Conservation (phyloP, 176 grass and related monocot genomes). For the Echinochloa phyllopogon region DNA sequence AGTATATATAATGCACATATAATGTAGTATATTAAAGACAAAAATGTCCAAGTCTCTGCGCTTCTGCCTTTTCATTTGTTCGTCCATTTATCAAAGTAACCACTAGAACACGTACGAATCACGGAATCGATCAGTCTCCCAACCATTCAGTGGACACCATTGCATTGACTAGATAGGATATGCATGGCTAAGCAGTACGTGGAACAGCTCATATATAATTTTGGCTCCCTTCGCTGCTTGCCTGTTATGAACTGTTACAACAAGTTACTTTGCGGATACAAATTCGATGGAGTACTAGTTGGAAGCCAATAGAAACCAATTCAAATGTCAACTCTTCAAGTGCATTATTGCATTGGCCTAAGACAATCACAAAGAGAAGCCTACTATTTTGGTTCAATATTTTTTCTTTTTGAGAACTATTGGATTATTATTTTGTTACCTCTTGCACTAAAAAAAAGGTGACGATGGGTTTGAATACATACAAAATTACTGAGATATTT, state of each 20-base stretch:
- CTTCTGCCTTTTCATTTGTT: not conserved
- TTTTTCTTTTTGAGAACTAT: not conserved
- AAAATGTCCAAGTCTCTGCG: not conserved
- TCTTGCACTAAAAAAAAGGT: not conserved
- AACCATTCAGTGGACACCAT: not conserved
- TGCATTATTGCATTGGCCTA: constrained; percentile 34
- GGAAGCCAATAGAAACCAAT: not conserved
- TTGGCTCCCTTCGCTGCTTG: no score
- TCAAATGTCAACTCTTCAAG: constrained; percentile 26
- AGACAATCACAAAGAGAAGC: not conserved
- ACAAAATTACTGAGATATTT: no score
- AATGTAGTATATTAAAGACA: not conserved
- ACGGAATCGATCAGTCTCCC: not conserved
- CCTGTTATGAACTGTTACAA: not conserved
- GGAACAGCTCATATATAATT: not conserved
- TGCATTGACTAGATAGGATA: not conserved
- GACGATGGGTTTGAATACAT: no score
- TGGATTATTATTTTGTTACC: not conserved
- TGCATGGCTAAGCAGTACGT: not conserved
- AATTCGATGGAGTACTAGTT: not conserved
- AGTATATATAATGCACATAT: not conserved
- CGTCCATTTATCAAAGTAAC: not conserved
- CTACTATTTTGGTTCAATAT: not conserved
- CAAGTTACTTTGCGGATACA: not conserved
- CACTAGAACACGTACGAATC: not conserved